phyloP scores from a whole-genome alignment of 352 stramenopile species.

The Phytophthora hibernalis region DNA sequence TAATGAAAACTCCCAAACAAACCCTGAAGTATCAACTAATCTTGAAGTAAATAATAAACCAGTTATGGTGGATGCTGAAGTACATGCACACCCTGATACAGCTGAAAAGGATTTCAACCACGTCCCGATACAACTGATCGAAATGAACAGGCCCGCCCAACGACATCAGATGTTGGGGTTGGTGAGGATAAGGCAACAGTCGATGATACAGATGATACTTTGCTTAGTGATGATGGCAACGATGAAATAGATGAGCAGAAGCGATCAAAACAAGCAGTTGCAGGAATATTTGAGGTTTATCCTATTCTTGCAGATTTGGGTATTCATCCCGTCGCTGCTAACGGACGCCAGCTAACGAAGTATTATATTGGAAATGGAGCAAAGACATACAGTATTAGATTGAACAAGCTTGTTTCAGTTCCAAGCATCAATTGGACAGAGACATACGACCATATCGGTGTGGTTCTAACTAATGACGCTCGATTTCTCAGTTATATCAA shows the following conservation, averaged over 20 bases:
- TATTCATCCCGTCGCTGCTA: slow-evolving; percentile 18
- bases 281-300: slow-evolving; percentile 22
- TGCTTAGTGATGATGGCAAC: too few relatives aligned
- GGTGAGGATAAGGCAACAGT: neutral
- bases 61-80: too few relatives aligned
- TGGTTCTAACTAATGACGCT: slow-evolving; percentile 7
- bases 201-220: neutral
- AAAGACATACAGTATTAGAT: slow-evolving; percentile 21
- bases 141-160: too few relatives aligned
- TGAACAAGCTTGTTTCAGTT: slow-evolving; percentile 17
- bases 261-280: slow-evolving; percentile 9
- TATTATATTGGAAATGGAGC: slow-evolving; percentile 22
- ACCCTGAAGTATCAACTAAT: slow-evolving; percentile 5
- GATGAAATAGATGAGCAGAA: too few relatives aligned
- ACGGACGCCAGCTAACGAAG: slow-evolving; percentile 16
- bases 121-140: too few relatives aligned
- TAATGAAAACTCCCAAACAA: slow-evolving; percentile 17
- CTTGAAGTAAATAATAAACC: too few relatives aligned
- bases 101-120: too few relatives aligned
- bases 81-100: too few relatives aligned
- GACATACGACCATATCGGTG: slow-evolving; percentile 14
- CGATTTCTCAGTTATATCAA: slow-evolving; percentile 10
- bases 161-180: neutral
- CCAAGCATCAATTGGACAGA: slow-evolving; percentile 22
- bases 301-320: slow-evolving; percentile 14